Evolutionary conservation across 2,329 filamentous ascomycete species (phyloP), one percentile per base, ranked within the genome.

Genomic region (Phoma sp.): DNA sequence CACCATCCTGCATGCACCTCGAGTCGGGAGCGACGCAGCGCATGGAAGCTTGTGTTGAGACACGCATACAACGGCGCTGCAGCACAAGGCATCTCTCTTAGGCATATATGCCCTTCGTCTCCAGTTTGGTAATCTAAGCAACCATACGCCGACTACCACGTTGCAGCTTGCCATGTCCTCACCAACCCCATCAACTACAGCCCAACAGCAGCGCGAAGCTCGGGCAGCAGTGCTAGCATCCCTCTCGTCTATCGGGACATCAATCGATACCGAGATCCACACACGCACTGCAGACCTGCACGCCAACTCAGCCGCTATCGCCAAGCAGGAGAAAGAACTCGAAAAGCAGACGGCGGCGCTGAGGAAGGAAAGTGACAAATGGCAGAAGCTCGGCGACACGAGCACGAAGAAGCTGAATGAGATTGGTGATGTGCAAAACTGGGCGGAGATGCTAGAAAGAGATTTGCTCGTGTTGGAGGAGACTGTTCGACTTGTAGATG

Each of bases 401-500:
- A 86, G 87, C 32, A 83, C 84, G 40, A 81, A 82, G 60, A 82
- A 82, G 67, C 78, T 93, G 55, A 93, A 92, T 77, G 89, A 92
- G 79, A 79, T 92, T 57, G 89, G 90, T 23, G 87, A 92, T 70
- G 84, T 93, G 69, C 89, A 93, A 80, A 93, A 93, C 73, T 95
- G 90, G 90, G 89, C 90, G 22, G 90, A 95, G 81, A 85, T 92
- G 76, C 79, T 93, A 67, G 90, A 77, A 57, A 62, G 74, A 41
- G 75, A 77, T 44, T 41, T 77, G 54, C 38, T 77, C 48, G 73
- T 77, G 35, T 48, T 77, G 56, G 75, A 77, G 59, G 75, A 77
- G 60, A 77, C 75, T 23, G 41, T 76, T 47, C 62, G 74, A 48
- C 48, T 77, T 58, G 73, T 68, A 8, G 73, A 76, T 40, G 62